Conservation (phyloP, 2,329 filamentous ascomycete genomes). For the Cylindrodendrum hubeiense region DNA sequence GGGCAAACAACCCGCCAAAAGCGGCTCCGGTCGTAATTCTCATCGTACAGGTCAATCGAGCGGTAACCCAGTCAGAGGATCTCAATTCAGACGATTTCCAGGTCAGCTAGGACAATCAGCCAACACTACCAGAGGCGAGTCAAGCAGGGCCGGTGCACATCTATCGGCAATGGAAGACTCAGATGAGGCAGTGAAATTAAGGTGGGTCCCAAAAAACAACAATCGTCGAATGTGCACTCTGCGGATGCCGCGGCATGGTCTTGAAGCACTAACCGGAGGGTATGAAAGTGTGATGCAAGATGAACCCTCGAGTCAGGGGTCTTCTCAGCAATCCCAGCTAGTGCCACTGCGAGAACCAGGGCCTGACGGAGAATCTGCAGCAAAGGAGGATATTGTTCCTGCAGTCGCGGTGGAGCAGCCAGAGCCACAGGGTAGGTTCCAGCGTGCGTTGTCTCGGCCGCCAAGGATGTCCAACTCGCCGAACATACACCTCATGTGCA, state of each 20-base stretch:
- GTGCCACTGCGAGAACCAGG: neutral
- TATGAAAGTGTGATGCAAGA: neutral
- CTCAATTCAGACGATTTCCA: neutral
- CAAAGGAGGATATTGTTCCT: no score
- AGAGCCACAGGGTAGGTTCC: neutral
- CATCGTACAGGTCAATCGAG: no score
- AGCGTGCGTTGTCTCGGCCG: neutral
- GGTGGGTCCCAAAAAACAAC: no score
- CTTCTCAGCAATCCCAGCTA: neutral
- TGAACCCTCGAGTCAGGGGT: neutral
- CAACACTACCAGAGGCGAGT: neutral
- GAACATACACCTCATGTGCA: neutral
- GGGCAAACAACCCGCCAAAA: neutral
- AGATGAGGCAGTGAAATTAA: no score
- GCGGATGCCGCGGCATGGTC: neutral
- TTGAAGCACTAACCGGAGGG: no score
- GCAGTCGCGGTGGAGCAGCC: neutral
- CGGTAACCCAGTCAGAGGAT: neutral
- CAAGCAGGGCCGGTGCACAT: neutral
- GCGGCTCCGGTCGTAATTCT: neutral
- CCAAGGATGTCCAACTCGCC: no score
- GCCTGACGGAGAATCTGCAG: neutral
- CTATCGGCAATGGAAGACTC: neutral
- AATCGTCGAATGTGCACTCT: no score
- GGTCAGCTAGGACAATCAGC: neutral